phyloP scores from a whole-genome alignment of 768 basidiomycete genomes.

The Coprinopsis cinerea region DNA sequence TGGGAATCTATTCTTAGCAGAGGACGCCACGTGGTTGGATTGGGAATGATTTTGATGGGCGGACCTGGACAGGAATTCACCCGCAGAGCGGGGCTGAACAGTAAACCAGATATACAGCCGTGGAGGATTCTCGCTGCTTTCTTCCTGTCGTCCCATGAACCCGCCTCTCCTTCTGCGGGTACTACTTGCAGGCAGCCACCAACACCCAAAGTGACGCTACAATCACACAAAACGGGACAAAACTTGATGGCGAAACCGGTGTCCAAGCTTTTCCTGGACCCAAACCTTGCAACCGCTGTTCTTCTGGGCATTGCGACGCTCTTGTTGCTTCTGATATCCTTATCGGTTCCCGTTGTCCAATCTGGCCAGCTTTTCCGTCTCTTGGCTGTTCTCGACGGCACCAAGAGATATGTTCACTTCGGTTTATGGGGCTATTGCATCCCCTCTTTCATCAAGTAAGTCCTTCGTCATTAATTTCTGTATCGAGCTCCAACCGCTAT shows the following conservation, averaged over 20 bases:
- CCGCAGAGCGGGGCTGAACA: too few relatives aligned
- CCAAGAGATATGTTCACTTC: slow-evolving; percentile 14
- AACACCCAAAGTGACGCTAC: too few relatives aligned
- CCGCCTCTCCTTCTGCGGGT: too few relatives aligned
- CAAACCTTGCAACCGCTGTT: slow-evolving; percentile 3
- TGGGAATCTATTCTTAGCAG: too few relatives aligned
- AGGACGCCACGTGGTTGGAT: too few relatives aligned
- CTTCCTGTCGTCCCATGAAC: too few relatives aligned
- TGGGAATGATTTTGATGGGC: too few relatives aligned
- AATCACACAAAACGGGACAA: too few relatives aligned
- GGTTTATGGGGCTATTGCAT: slow-evolving; percentile 20
- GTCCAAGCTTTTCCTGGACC: not conserved
- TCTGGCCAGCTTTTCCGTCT: slow-evolving; percentile 14
- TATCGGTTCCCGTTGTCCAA: slow-evolving; percentile 15
- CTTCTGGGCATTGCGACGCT: slow-evolving; percentile 13
- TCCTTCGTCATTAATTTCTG: not conserved
- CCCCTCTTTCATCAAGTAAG: slow-evolving; percentile 10
- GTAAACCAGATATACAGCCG: too few relatives aligned
- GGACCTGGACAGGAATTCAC: too few relatives aligned
- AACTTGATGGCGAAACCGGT: not conserved
- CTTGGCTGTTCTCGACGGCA: slow-evolving; percentile 4
- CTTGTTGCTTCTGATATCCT: slow-evolving; percentile 15
- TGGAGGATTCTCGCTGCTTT: too few relatives aligned
- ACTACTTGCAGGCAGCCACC: too few relatives aligned
- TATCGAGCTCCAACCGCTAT: not conserved